Conservation (phyloP, 805 yeast species). For the Metschnikowia cerradonensis region DNA sequence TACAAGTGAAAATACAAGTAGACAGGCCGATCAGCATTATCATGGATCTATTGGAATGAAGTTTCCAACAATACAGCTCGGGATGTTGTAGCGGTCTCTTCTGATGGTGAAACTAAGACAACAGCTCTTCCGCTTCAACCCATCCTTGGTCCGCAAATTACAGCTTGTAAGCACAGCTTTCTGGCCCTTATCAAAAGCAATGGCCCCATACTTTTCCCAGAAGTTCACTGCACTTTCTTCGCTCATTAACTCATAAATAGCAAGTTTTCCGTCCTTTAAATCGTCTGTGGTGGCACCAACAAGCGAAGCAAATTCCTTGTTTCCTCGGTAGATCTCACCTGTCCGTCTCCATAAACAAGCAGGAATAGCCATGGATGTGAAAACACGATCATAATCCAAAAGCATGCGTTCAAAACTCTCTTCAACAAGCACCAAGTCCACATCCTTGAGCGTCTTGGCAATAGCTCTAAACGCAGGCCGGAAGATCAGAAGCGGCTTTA, state of each 20-base stretch:
- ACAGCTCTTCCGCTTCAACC: slow-evolving; percentile 74
- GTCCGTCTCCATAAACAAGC: slow-evolving; percentile 97
- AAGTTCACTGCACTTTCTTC: slow-evolving; percentile 95
- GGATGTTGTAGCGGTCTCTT: slow-evolving; percentile 89
- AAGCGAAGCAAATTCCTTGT: slow-evolving; percentile 90
- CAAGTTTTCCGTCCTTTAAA: slow-evolving; percentile 83
- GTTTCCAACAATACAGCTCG: slow-evolving; percentile 93
- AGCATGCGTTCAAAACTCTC: slow-evolving; percentile 93
- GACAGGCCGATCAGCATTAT: not conserved
- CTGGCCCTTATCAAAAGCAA: slow-evolving; percentile 93
- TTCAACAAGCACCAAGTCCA: slow-evolving; percentile 86
- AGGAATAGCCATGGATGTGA: slow-evolving; percentile 96
- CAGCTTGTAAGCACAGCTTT: slow-evolving; percentile 94
- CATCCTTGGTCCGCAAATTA: slow-evolving; percentile 77
- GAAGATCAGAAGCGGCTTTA: slow-evolving; percentile 79
- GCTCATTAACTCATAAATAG: slow-evolving; percentile 90
- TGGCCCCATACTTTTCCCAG: slow-evolving; percentile 96
- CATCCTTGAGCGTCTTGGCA: slow-evolving; percentile 84
- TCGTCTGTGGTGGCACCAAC: slow-evolving; percentile 90
- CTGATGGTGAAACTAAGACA: slow-evolving; percentile 93
- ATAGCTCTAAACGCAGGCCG: slow-evolving; percentile 92
- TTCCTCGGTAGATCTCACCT: slow-evolving; percentile 92
- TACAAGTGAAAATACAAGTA: not conserved
- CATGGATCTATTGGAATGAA: slow-evolving; percentile 72
- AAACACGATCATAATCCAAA: slow-evolving; percentile 88